Percentiles rank a stretch among this genome's conserved stretches.
phyloP scores from a whole-genome alignment of 2,329 filamentous ascomycete species.

The Sodiomyces alkalinus region DNA sequence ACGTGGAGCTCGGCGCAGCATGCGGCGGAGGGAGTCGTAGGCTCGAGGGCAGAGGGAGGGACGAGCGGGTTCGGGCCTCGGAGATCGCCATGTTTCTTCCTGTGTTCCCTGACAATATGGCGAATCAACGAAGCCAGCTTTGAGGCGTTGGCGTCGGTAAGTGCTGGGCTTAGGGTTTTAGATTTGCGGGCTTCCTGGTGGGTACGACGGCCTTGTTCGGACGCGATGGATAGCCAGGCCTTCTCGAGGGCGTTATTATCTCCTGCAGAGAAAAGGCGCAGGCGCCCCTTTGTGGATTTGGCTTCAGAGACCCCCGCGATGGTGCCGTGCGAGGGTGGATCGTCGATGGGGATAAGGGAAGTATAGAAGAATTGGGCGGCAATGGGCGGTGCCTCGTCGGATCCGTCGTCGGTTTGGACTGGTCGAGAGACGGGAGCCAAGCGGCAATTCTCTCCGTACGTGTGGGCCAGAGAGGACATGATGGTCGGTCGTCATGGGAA shows the following conservation, averaged over 20 bases:
- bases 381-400: slow-evolving; percentile 41
- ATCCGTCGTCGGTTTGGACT: slow-evolving; percentile 23
- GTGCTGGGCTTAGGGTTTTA: slow-evolving; percentile 16
- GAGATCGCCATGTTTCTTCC: slow-evolving; percentile 29
- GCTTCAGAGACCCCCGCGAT: slow-evolving; percentile 34
- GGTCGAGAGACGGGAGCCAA: slow-evolving; percentile 30
- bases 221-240: slow-evolving; percentile 53
- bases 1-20: slow-evolving; percentile 34
- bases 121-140: slow-evolving; percentile 24
- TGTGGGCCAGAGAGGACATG: slow-evolving; percentile 25
- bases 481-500: no score
- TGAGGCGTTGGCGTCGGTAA: slow-evolving; percentile 19
- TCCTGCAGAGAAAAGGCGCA: slow-evolving; percentile 62
- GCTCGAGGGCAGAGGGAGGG: slow-evolving; percentile 14
- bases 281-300: slow-evolving; percentile 39
- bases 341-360: slow-evolving; percentile 70
- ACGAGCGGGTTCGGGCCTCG: no score
- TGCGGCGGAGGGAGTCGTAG: slow-evolving; percentile 17
- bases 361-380: slow-evolving; percentile 73
- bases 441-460: slow-evolving; percentile 44
- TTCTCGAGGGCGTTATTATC: slow-evolving; percentile 71
- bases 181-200: slow-evolving; percentile 24
- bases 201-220: slow-evolving; percentile 28
- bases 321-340: slow-evolving; percentile 58
- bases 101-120: slow-evolving; percentile 29